Evolutionary conservation across 768 basidiomycete species (phyloP).

Genomic region (Sarcodon sp.): DNA sequence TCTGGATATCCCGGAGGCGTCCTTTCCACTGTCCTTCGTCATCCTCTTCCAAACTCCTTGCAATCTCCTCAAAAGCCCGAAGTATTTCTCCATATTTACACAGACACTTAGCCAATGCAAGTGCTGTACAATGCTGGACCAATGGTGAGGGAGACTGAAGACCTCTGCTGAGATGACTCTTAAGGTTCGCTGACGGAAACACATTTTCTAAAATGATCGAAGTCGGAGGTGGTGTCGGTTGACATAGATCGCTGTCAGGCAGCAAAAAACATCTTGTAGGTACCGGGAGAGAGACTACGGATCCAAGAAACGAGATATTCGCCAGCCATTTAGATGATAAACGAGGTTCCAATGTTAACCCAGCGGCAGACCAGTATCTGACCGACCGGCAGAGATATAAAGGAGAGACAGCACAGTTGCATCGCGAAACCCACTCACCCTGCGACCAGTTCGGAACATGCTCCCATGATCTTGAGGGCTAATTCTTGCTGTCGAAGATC

Average conservation of each 20-base stretch:
- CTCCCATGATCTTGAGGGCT: constrained; percentile 62
- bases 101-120: constrained; percentile 66
- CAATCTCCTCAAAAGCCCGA: constrained; percentile 44
- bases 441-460: constrained; percentile 79
- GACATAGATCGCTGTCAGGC: constrained; percentile 31
- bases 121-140: constrained; percentile 78
- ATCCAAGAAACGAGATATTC: constrained; percentile 74
- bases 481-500: constrained; percentile 79
- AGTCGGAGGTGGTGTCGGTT: constrained; percentile 68
- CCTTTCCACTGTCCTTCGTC: constrained; percentile 50
- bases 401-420: neutral
- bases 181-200: constrained; percentile 53
- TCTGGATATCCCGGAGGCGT: constrained; percentile 31
- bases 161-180: constrained; percentile 69
- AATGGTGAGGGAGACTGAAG: constrained; percentile 59
- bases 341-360: constrained; percentile 72
- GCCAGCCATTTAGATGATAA: constrained; percentile 86
- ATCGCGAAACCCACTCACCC: constrained; percentile 32
- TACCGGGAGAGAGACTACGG: constrained; percentile 65
- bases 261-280: constrained; percentile 54
- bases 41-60: constrained; percentile 22
- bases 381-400: constrained; percentile 5
- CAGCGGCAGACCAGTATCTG: constrained; percentile 63
- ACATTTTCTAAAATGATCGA: constrained; percentile 61
- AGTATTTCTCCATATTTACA: constrained; percentile 53